Evolutionary conservation across 805 yeast species (phyloP), one percentile per base, ranked within the genome.

Genomic region (Yamadazyma olivae): DNA sequence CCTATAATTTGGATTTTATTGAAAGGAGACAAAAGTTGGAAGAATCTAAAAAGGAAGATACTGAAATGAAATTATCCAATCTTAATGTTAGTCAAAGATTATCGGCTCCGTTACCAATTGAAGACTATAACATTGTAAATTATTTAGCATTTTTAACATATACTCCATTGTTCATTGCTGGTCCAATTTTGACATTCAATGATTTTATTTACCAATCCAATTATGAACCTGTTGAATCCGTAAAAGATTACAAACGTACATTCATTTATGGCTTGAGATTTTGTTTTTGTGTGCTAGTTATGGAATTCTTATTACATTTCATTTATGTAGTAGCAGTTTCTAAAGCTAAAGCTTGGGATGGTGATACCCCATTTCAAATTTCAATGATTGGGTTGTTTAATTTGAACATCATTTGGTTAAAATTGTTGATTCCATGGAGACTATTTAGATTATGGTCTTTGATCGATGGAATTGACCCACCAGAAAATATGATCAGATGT

Each of bases 401-500:
- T 53, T 70, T 93, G 50, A 90, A 86, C 50, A 77, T 93, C 35
- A 86, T 93, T 38, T 93, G 98, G 98, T 70, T 93, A 46, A 93
- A 93, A 56, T 61, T 93, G 26, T 71, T 93, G 38, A 83, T 93
- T 35, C 99, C 99, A 5, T 93, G 99, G 99, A 73, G 99, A 54
- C 64, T 91, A 32, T 93, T 93, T 64, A 70, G 99, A 44, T 70
- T 91, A 46, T 93, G 99, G 99, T 75, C 93, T 6, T 63, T 93
- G 39, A 47, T 86, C n/a, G 99, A 93, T 58, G 86, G 85, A 0
- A 87, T 91, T 35, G 98, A 93, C 53, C 86, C 98, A 0, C 98
- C 99, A 2, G 99, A 93, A 56, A 93, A 93, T 53, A 93, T 93
- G 98, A 80, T 93, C 38, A 71, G 99, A 40, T 90, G 98, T 56